Evolutionary conservation across 2,329 filamentous ascomycete species (phyloP).

Genomic region (Monilinia fructigena): DNA sequence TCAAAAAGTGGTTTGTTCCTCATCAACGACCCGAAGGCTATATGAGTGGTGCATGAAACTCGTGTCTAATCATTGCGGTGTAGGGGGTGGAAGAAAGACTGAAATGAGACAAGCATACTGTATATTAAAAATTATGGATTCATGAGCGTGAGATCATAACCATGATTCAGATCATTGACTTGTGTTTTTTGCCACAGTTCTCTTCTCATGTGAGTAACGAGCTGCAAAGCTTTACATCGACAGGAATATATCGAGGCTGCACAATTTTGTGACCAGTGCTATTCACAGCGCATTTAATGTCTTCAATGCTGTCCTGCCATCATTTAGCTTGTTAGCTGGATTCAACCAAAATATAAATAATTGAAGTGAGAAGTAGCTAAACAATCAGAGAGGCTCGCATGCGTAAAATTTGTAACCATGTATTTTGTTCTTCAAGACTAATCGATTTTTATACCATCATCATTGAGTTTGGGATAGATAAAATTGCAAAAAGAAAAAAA

Average conservation of each 20-base stretch:
- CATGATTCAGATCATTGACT: not conserved
- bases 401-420: slow-evolving; percentile 80
- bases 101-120: not conserved
- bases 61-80: slow-evolving; percentile 81
- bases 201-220: no score
- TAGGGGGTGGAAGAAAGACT: not conserved
- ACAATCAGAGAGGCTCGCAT: slow-evolving; percentile 71
- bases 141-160: not conserved
- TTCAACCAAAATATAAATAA: not conserved
- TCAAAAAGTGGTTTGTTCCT: slow-evolving; percentile 53
- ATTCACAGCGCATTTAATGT: not conserved
- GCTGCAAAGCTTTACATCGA: not conserved
- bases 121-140: not conserved
- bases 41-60: slow-evolving; percentile 99
- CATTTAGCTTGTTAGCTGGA: not conserved
- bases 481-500: not conserved
- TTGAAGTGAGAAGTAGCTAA: not conserved
- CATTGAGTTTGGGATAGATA: slow-evolving; percentile 43
- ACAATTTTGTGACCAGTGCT: not conserved
- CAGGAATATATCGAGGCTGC: not conserved
- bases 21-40: slow-evolving; percentile 83
- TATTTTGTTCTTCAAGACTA: slow-evolving; percentile 99
- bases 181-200: not conserved
- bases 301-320: not conserved
- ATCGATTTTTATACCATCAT: slow-evolving; percentile 80